Evolutionary conservation across 495 filamentous ascomycete species (phyloP).

Genomic region (Symbiotaphrina buchneri): DNA sequence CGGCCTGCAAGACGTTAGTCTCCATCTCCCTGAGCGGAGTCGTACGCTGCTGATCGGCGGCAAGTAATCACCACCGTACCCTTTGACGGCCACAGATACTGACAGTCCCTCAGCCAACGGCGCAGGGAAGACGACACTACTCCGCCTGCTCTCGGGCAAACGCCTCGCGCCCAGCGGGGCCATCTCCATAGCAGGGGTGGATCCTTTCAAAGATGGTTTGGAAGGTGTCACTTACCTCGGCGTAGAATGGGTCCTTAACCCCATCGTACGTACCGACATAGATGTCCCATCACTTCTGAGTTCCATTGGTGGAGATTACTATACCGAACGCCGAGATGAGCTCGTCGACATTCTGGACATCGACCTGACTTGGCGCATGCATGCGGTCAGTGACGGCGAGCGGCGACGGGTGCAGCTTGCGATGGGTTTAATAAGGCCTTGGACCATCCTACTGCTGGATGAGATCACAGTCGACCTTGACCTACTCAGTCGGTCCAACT

Average conservation of each 20-base stretch:
- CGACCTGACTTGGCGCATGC: slow-evolving; percentile 82
- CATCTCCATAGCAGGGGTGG: slow-evolving; percentile 54
- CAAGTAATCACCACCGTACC: slow-evolving; percentile 12
- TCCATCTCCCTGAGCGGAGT: slow-evolving; percentile 58
- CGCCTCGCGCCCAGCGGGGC: slow-evolving; percentile 57
- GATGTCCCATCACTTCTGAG: slow-evolving; percentile 65
- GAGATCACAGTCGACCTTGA: slow-evolving; percentile 97
- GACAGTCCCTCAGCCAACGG: slow-evolving; percentile 45
- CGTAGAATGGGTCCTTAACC: slow-evolving; percentile 96
- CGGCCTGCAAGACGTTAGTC: slow-evolving; percentile 45
- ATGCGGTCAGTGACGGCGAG: slow-evolving; percentile 83
- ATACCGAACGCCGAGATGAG: slow-evolving; percentile 61
- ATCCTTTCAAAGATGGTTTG: slow-evolving; percentile 73
- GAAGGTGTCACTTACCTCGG: slow-evolving; percentile 94
- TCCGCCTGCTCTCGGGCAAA: slow-evolving; percentile 79
- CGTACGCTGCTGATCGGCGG: slow-evolving; percentile 86
- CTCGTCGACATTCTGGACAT: slow-evolving; percentile 78
- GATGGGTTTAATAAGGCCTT: slow-evolving; percentile 89
- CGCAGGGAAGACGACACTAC: slow-evolving; percentile 89
- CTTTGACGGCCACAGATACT: slow-evolving; percentile 1
- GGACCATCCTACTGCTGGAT: slow-evolving; percentile 75
- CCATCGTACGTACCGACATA: slow-evolving; percentile 86
- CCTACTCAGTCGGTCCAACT: slow-evolving; percentile 58
- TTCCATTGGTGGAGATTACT: slow-evolving; percentile 71
- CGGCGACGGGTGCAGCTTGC: slow-evolving; percentile 77